Base-by-base conservation (phyloP, 805 yeast species). In the Metschnikowia reukaufii region DNA sequence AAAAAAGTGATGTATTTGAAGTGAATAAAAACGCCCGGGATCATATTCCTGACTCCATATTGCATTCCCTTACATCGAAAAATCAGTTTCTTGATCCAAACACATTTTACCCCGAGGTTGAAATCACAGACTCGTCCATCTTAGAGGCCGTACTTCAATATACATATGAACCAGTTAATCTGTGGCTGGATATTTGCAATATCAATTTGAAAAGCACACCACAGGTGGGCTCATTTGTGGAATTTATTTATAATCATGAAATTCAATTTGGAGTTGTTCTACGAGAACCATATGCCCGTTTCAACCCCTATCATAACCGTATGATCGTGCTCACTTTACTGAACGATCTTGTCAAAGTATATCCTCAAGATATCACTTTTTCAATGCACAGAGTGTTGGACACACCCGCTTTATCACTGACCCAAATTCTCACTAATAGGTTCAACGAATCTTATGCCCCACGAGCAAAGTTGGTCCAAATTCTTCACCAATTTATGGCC, bases 201-300 rank as follows among this genome's bases (percentile, higher is more conserved):
- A 31, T 42, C n/a, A 47, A 45, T 44, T 15, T 29, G 27, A 15
- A 17, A 1, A n/a, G 25, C 5, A 44, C 56, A 7, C 68, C 70
- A 0, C 45, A 39, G 1, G 47, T 49, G 4, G 81, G 81, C 1
- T 68, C 77, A 2, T 46, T 76, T 1, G 67, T 76, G 6, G 77
- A 74, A 48, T 65, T 64, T 47, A 36, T 50, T 1, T 56, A 61
- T 23, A 56, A 55, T 2, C 36, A 45, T 6, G 52, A 51, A 7
- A 42, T 60, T 4, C 45, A 44, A 3, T 56, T 69, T 43, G 81
- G 79, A 2, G 53, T 74, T 2, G 77, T 76, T 3, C 39, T 72
- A 4, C 45, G 63, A 36, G 63, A 50, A 16, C 56, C 71, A 0
- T 42, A 47, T 35, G 63, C 74, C 4, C 61, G 52, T 21, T 73